Base-by-base conservation (phyloP, 805 yeast genomes). In the Danielia oregonensis region DNA sequence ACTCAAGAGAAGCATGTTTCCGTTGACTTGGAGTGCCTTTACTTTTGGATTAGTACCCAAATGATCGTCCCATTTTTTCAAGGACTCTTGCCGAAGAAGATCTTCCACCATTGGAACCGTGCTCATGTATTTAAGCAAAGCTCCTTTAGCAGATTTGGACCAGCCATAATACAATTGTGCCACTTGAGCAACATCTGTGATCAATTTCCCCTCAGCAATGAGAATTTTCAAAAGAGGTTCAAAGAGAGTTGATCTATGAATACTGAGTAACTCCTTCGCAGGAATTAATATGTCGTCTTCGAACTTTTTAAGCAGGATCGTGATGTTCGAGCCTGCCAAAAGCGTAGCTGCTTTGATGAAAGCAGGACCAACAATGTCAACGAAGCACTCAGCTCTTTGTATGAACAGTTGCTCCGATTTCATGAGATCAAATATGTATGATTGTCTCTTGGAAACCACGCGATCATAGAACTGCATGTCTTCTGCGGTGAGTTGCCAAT, bases 341-440 rank as follows among this genome's bases (percentile, higher is more conserved):
- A 43, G 35, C 26, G 45, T 50, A 0, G 61, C 61, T 1, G 55
- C 57, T 21, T 57, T 57, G 12, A 65, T 45, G 31, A 67, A 66
- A 33, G 57, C 65, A 0, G 72, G 72, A 0, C 65, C 72, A 4
- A 64, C 71, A 5, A 52, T 36, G 50, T 74, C 74, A 3, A 82
- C 64, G 34, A 85, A 81, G 3, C 82, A 76, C 41, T 71, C 69
- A 2, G 88, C 81, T 49, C 86, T 72, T 31, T 75, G 78, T 16
- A 85, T 71, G 33, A 82, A 82, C 12, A 77, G 71, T 47, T 82
- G 86, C 44, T 86, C 95, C 30, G 78, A 73, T 36, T 78, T 68
- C 18, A 86, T 75, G 30, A 86, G 61, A 52, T 86, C 95, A 57
- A 82, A 87, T 4, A 85, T 72, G 37, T 80, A 78, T 36, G 86